Conservation (phyloP, 2,329 filamentous ascomycete genomes). For the Hymenoscyphus scutula region DNA sequence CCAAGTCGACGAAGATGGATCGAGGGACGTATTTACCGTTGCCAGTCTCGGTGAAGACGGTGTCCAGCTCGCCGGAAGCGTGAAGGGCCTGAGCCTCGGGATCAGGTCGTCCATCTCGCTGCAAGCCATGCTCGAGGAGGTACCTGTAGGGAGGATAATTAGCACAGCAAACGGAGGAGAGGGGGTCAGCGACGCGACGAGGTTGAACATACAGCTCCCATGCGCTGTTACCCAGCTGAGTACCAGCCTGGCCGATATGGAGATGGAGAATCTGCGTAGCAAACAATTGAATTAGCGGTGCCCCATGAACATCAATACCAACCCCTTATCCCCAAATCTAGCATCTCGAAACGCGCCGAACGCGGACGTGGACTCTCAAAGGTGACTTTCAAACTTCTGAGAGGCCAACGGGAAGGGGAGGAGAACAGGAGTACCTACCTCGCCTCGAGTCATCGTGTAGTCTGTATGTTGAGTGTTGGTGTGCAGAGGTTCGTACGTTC, state of each 20-base stretch:
- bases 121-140: slow-evolving; percentile 64
- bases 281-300: slow-evolving; percentile 12
- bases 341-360: neutral
- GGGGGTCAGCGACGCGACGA: slow-evolving; percentile 7
- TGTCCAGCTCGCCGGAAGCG: slow-evolving; percentile 58
- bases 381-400: no score
- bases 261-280: slow-evolving; percentile 59
- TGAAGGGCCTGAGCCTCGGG: slow-evolving; percentile 51
- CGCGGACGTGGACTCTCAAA: neutral
- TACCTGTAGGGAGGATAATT: slow-evolving; percentile 45
- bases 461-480: slow-evolving; percentile 4
- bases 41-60: slow-evolving; percentile 64
- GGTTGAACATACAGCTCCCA: slow-evolving; percentile 61
- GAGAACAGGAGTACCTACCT: no score
- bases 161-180: slow-evolving; percentile 10
- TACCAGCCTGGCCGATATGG: slow-evolving; percentile 67
- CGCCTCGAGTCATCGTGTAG: slow-evolving; percentile 31
- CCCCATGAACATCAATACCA: neutral
- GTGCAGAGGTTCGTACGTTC: slow-evolving; percentile 1
- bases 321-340: no score
- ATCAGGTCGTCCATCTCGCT: slow-evolving; percentile 57
- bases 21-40: slow-evolving; percentile 66
- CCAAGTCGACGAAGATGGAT: slow-evolving; percentile 65
- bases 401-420: no score
- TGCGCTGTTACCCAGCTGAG: slow-evolving; percentile 65